phyloP scores from a whole-genome alignment of 2,329 filamentous ascomycete species.

The Penicillium sp. region DNA sequence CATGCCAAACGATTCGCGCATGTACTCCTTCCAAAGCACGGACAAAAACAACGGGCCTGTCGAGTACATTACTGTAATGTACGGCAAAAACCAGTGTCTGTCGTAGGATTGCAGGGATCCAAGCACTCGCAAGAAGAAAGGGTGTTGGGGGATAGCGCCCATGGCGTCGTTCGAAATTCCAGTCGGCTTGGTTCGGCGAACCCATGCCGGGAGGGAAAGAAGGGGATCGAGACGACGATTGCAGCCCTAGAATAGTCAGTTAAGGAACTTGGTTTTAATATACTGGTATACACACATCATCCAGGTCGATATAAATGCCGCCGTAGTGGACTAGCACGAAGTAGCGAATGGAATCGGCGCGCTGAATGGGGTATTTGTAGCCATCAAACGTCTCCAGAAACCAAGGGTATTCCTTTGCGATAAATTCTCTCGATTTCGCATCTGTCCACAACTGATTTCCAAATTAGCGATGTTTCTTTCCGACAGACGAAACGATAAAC shows the following conservation, averaged over 20 bases:
- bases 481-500: slow-evolving; percentile 17
- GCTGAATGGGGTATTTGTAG: slow-evolving; percentile 72
- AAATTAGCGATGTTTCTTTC: slow-evolving; percentile 18
- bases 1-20: slow-evolving; percentile 40
- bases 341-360: slow-evolving; percentile 74
- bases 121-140: slow-evolving; percentile 69
- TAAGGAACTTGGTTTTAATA: background rate
- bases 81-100: slow-evolving; percentile 64
- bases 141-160: slow-evolving; percentile 68
- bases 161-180: slow-evolving; percentile 80
- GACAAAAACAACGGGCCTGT: slow-evolving; percentile 74
- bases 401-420: slow-evolving; percentile 70
- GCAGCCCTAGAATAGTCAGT: slow-evolving; percentile 52
- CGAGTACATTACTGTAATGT: slow-evolving; percentile 76
- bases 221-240: slow-evolving; percentile 64
- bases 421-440: slow-evolving; percentile 64
- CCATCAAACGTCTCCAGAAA: slow-evolving; percentile 70
- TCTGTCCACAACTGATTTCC: slow-evolving; percentile 68
- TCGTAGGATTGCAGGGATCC: slow-evolving; percentile 65
- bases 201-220: slow-evolving; percentile 65
- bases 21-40: slow-evolving; percentile 72
- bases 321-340: slow-evolving; percentile 74
- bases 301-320: slow-evolving; percentile 76
- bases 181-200: slow-evolving; percentile 68
- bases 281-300: slow-evolving; percentile 51